These are phyloP conservation scores for Zygoascus tannicola DNA, from an alignment of 805 yeast species.

Conservation along the genomic window DNA sequence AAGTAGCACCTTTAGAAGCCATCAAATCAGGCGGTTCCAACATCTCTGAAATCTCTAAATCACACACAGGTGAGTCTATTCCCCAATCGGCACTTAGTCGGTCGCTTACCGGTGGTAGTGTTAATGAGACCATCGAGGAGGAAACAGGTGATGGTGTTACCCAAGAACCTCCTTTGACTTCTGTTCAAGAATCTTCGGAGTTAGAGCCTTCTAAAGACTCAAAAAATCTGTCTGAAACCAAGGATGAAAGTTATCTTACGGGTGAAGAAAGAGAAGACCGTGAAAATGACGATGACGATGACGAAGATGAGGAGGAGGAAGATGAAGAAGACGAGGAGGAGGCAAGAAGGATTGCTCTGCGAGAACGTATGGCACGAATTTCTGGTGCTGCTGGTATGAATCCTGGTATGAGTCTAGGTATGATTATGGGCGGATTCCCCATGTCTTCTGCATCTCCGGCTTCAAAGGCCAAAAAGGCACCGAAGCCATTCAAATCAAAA, in stretches of 20 bases:
- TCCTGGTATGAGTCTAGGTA: slow-evolving; percentile 19
- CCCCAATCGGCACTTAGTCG: background rate
- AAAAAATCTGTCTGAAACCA: slow-evolving; percentile 2
- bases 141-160: background rate
- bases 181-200: slow-evolving; percentile 3
- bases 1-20: slow-evolving; percentile 3
- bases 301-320: slow-evolving; percentile 26
- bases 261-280: slow-evolving; percentile 5
- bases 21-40: slow-evolving; percentile 1
- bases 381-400: slow-evolving; percentile 64
- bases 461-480: background rate
- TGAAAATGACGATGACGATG: slow-evolving; percentile 22
- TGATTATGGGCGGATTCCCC: slow-evolving; percentile 14
- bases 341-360: slow-evolving; percentile 59
- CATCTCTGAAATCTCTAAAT: background rate
- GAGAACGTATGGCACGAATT: slow-evolving; percentile 93
- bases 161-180: background rate
- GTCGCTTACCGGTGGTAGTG: background rate
- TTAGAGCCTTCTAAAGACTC: background rate
- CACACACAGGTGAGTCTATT: background rate
- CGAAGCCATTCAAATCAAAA: slow-evolving; percentile 21
- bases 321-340: slow-evolving; percentile 38
- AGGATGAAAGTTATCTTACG: slow-evolving; percentile 2
- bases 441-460: background rate
- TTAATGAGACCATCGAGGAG: background rate